Evolutionary conservation across 352 stramenopile genomes (phyloP).

Genomic region (Phytophthora fragariae): DNA sequence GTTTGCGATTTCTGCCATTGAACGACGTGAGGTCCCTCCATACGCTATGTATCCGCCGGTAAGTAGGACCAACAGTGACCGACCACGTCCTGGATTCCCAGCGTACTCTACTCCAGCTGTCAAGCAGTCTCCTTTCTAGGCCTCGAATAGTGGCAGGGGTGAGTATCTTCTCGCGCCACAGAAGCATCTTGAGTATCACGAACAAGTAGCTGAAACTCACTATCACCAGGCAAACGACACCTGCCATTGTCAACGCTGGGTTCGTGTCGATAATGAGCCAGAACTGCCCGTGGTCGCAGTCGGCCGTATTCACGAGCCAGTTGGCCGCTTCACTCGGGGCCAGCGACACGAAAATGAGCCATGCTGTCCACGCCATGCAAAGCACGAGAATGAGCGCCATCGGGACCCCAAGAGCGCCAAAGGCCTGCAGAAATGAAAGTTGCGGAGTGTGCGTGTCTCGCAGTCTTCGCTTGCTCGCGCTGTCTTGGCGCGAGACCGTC

Average conservation of each 20-base stretch:
- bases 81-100: constrained; percentile 12
- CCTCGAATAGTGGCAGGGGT: background rate
- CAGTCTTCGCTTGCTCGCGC: constrained; percentile 1
- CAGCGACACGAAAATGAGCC: constrained; percentile 30
- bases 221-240: constrained; percentile 2
- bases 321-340: constrained; percentile 35
- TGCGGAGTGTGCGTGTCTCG: background rate
- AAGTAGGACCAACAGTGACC: constrained; percentile 7
- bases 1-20: constrained; percentile 27
- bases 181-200: constrained; percentile 24
- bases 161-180: constrained; percentile 22
- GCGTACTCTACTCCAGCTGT: constrained; percentile 1
- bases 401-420: constrained; percentile 13
- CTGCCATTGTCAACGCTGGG: background rate
- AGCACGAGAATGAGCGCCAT: constrained; percentile 16
- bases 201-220: constrained; percentile 21
- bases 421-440: constrained; percentile 20
- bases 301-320: constrained; percentile 30
- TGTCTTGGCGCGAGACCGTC: background rate
- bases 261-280: constrained; percentile 33
- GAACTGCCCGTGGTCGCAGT: constrained; percentile 38
- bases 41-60: background rate
- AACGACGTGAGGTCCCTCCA: constrained; percentile 34
- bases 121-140: constrained; percentile 11
- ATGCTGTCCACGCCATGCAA: constrained; percentile 24